Percentiles rank a stretch among this genome's conserved stretches.
Conservation (phyloP, 2,329 filamentous ascomycete species). For the Zasmidium cellare region DNA sequence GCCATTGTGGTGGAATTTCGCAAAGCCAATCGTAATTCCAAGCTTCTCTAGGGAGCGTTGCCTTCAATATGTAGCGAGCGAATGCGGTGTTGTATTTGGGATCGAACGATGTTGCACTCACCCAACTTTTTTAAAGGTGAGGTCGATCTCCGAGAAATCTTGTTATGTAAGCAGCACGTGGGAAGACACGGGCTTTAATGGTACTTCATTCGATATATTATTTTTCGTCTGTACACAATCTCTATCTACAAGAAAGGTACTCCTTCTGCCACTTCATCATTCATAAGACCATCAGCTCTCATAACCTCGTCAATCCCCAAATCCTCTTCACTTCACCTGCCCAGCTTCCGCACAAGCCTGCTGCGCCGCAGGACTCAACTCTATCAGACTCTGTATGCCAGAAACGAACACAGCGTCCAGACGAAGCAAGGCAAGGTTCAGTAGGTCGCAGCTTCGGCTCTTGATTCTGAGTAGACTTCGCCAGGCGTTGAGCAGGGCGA, state of each 20-base stretch:
- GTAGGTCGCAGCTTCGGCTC: slow-evolving; percentile 35
- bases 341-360: slow-evolving; percentile 29
- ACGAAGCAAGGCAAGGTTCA: slow-evolving; percentile 33
- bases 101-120: too few relatives aligned
- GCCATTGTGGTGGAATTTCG: neutral
- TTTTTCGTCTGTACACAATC: neutral
- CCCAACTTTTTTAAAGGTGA: neutral
- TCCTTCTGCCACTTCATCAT: neutral
- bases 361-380: slow-evolving; percentile 31
- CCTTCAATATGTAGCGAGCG: too few relatives aligned
- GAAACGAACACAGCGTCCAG: slow-evolving; percentile 34
- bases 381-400: slow-evolving; percentile 31
- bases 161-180: neutral
- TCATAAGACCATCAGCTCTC: neutral
- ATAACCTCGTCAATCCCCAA: neutral
- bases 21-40: too few relatives aligned
- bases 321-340: neutral
- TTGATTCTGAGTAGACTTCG: slow-evolving; percentile 33
- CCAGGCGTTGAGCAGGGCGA: slow-evolving; percentile 33
- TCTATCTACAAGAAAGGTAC: neutral
- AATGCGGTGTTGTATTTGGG: too few relatives aligned
- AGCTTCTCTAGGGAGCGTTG: neutral
- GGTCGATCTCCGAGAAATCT: neutral
- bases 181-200: neutral
- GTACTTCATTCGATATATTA: neutral